Evolutionary conservation across 148 eudicot species (phyloP), one percentile per base, ranked within the genome.

Genomic region (Vaccinium myrtillus): DNA sequence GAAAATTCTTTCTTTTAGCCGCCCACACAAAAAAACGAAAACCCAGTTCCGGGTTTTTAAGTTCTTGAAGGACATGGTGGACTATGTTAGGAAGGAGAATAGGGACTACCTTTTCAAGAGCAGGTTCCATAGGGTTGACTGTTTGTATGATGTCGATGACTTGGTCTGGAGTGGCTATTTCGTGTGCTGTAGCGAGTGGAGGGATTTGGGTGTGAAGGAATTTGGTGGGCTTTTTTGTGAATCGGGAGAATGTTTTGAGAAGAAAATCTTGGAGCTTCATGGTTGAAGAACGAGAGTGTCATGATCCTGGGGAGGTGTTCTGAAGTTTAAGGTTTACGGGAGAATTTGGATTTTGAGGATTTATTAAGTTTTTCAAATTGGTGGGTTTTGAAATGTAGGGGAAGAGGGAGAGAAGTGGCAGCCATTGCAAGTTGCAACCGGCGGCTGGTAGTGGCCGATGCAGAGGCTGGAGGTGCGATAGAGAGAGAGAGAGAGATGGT

Each of bases 11-110:
- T 19, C 80, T 49, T 12, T 77, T 89, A 43, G 89, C 50, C 32
- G 93, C 94, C 98, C 98, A 94, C 58, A 93, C 88, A 84, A 93
- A 92, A 63, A 95, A 94, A 3, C 98, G 92, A 36, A 95, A 93
- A 85, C 91, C 88, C 84, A 89, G 11, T 55, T 78, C 78, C 0
- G 90, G 86, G 71, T 89, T 83, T 11, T 50, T 83, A 13, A 84
- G 88, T 27, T 89, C 54, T 71, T 58, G 78, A 7, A 95, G 80
- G 7, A 92, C 87, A 7, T 88, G 89, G 18, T 90, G 78, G 12
- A 94, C 87, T 4, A 84, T 79, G 8, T 78, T 8, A 3, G 80
- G 87, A 43, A 84, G 80, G 56, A 95, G 82, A 49, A 53, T 78
- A 23, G 77, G 87, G 77, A 63, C 75, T 8, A 93, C 56, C 80